Percentiles rank a stretch among this genome's conserved stretches.
Evolutionary conservation across 768 basidiomycete species (phyloP).

Genomic region (Tylopilus rubrobrunneus): DNA sequence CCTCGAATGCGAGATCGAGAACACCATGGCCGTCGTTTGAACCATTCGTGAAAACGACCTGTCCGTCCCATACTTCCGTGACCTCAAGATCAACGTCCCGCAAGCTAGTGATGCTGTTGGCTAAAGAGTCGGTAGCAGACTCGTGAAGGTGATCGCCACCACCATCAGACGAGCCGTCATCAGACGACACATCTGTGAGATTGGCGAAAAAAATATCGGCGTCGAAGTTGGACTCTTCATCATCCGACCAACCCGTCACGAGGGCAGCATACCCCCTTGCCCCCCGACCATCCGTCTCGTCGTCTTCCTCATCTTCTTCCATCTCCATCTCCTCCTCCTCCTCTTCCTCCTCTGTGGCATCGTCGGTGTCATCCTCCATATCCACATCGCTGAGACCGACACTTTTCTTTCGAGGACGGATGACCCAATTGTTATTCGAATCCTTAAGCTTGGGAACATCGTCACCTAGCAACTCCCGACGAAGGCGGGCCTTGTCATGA

Average conservation of each 20-base stretch:
- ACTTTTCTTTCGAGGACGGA: conserved; percentile 65
- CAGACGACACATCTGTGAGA: conserved; percentile 54
- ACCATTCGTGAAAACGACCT: conserved; percentile 68
- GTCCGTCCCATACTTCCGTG: conserved; percentile 71
- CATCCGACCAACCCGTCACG: conserved; percentile 75
- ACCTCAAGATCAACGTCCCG: conserved; percentile 50
- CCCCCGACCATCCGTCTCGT: conserved; percentile 43
- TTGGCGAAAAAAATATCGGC: conserved; percentile 84
- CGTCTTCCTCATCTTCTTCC: conserved; percentile 42
- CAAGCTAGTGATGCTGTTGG: conserved; percentile 34
- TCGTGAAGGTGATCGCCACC: conserved; percentile 46
- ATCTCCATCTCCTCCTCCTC: conserved; percentile 40
- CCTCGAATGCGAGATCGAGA: conserved; percentile 70
- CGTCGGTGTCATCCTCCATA: conserved; percentile 58
- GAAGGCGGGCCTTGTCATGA: conserved; percentile 50
- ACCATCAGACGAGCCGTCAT: conserved; percentile 34
- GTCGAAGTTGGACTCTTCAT: conserved; percentile 74
- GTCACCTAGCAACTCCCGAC: conserved; percentile 57
- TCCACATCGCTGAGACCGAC: conserved; percentile 61
- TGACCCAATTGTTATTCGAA: conserved; percentile 59
- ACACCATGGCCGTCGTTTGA: conserved; percentile 45
- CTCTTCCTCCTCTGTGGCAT: conserved; percentile 58
- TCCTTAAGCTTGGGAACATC: conserved; percentile 41
- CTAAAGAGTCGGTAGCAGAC: conserved; percentile 19
- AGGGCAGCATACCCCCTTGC: conserved; percentile 54